Base-by-base conservation (phyloP, 257 asterid genomes). In the Petunia axillaris region DNA sequence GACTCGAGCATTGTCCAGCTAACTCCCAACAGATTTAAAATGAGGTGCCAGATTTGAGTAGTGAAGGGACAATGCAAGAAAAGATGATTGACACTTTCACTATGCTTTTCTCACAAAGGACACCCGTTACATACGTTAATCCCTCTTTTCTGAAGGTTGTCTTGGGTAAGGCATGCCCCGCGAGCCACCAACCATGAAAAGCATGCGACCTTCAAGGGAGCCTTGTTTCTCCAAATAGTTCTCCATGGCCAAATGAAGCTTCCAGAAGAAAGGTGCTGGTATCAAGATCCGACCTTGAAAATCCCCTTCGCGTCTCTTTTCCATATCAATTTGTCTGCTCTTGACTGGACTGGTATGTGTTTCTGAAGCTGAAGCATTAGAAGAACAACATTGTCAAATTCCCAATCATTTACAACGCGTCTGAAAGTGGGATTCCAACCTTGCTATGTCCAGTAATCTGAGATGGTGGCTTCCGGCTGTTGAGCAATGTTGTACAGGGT, bases 141-240 rank as follows among this genome's bases (percentile, higher is more conserved):
- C 2, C 59, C 11, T 58, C 39, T 25, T 70, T 16, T 10, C 59
- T 70, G 43, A 70, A 70, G 41, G 10, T 70, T 70, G 25, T 46
- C n/a, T 1, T 25, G 77, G 9, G 38, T 16, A 46, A 25, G 59
- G 5, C 76, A 46, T 25, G 58, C 41, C 16, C 46, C 76, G 44
- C 46, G 9, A 44, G 76, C 39, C 76, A 44, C 37, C 76, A 70
- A 70, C 58, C 58, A 68, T 43, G 76, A 1, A 25, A 70, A 25
- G 25, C 76, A 25, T 70, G 5, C 9, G 46, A 16, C 41, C n/a
- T 67, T 67, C 15, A 43, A 36, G n/a, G 40, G 55, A 41, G 50
- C 55, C 55, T 38, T 43, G n/a, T 43, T 67, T 67, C 43, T 48
- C 37, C 38, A 67, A 67, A 67, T 15, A 14, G 14, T 40, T 67